phyloP scores from a whole-genome alignment of 495 filamentous ascomycete genomes.

The Penicillium ochrochloron region DNA sequence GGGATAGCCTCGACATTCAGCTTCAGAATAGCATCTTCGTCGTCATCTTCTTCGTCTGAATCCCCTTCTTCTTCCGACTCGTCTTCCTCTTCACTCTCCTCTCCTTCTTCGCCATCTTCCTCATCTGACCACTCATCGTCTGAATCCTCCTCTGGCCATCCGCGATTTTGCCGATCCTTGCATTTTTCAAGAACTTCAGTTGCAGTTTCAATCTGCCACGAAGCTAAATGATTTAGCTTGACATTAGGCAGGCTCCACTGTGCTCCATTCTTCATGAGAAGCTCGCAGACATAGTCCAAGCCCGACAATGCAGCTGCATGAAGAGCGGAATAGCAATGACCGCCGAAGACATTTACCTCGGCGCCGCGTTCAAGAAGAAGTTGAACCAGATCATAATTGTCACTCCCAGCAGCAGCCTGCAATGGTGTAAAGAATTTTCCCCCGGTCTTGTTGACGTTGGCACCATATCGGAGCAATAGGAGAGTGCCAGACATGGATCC shows the following conservation, averaged over 20 bases:
- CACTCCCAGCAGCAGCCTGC: neutral
- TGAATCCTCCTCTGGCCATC: neutral
- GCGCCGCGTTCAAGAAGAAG: constrained; percentile 1
- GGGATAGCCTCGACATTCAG: neutral
- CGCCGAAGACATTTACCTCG: neutral
- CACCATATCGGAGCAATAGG: neutral
- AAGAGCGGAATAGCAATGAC: neutral
- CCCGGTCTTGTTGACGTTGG: neutral
- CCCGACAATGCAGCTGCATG: neutral
- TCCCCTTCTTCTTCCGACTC: neutral
- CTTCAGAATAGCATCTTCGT: neutral
- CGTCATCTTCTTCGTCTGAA: neutral
- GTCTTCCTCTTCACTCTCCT: neutral
- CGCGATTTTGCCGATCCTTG: neutral
- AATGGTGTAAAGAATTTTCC: neutral
- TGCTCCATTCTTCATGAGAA: constrained; percentile 2
- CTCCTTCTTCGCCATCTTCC: neutral
- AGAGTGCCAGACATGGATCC: neutral
- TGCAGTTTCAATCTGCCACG: constrained; percentile 1
- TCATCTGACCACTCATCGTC: constrained; percentile 1
- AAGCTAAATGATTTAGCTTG: neutral
- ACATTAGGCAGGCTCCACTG: neutral
- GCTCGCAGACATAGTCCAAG: neutral
- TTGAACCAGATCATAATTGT: neutral
- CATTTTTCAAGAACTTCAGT: neutral